Conservation (phyloP, 176 grass and related monocot species). For the Phyllostachys edulis region DNA sequence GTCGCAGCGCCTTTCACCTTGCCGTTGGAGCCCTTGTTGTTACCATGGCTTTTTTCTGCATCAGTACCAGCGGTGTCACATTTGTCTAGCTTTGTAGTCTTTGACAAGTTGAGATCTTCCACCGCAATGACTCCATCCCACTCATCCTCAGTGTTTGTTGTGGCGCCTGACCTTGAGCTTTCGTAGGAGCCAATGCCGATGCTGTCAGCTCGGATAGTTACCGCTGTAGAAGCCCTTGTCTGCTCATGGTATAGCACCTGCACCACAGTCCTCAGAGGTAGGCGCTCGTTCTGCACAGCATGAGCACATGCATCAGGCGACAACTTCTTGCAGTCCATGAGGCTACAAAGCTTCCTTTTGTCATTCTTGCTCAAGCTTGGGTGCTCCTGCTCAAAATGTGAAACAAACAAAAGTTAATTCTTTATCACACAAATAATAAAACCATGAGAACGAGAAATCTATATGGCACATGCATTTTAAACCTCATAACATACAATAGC, state of each 20-base stretch:
- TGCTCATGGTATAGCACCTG: conserved; percentile 93
- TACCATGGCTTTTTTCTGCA: conserved; percentile 23
- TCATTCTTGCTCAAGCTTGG: conserved; percentile 78
- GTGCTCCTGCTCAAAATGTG: conserved; percentile 65
- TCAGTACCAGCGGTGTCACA: not conserved
- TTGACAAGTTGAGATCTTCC: conserved; percentile 48
- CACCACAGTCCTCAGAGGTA: conserved; percentile 79
- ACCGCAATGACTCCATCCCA: conserved; percentile 58
- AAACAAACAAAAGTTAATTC: not conserved
- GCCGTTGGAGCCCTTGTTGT: conserved; percentile 32
- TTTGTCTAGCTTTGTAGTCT: conserved; percentile 37
- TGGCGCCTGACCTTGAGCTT: conserved; percentile 84
- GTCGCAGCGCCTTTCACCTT: conserved; percentile 48
- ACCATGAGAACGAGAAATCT: not conserved
- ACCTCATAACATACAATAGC: not conserved
- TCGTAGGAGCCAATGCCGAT: conserved; percentile 69
- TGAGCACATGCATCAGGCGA: conserved; percentile 72
- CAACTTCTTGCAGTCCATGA: conserved; percentile 88
- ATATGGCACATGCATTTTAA: not conserved
- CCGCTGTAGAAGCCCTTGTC: conserved; percentile 56
- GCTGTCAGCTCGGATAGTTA: conserved; percentile 62
- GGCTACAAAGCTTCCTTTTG: conserved; percentile 75
- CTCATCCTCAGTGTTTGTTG: conserved; percentile 90
- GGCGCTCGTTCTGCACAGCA: conserved; percentile 89
- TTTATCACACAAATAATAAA: not conserved